Conservation (phyloP, 2,329 filamentous ascomycete species). For the Helicocarpus griseus region DNA sequence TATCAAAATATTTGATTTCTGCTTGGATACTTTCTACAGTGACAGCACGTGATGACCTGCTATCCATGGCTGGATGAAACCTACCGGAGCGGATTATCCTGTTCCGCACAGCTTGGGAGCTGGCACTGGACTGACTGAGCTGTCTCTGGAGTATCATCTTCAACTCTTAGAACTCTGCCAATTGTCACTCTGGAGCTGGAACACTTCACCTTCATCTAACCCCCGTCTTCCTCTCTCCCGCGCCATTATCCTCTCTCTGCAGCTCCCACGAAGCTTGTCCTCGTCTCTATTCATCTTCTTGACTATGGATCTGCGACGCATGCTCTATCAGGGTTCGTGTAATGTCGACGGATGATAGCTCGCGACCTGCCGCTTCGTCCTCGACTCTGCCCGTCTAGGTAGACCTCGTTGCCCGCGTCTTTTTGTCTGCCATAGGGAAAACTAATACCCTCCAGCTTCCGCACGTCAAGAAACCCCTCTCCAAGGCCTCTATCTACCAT, state of each 20-base stretch:
- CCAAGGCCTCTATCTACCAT: neutral
- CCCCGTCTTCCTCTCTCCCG: too few relatives aligned
- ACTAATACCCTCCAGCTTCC: too few relatives aligned
- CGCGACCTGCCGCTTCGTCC: neutral
- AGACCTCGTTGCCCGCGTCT: neutral
- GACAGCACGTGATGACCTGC: too few relatives aligned
- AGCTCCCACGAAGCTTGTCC: neutral
- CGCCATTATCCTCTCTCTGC: neutral
- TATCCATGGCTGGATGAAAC: neutral
- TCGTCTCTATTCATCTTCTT: neutral
- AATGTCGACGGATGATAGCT: constrained; percentile 5
- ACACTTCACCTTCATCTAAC: too few relatives aligned
- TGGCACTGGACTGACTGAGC: too few relatives aligned
- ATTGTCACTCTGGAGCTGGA: too few relatives aligned
- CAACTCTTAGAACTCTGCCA: too few relatives aligned
- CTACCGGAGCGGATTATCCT: neutral
- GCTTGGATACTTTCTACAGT: too few relatives aligned
- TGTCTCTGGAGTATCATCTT: too few relatives aligned
- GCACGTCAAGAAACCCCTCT: neutral
- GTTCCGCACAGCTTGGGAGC: neutral
- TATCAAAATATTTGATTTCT: too few relatives aligned
- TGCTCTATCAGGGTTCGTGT: neutral
- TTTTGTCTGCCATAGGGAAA: too few relatives aligned
- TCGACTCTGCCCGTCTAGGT: neutral
- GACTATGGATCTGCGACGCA: neutral